Conservation (phyloP, 805 yeast genomes). For the Sugiyamaella floridensis region DNA sequence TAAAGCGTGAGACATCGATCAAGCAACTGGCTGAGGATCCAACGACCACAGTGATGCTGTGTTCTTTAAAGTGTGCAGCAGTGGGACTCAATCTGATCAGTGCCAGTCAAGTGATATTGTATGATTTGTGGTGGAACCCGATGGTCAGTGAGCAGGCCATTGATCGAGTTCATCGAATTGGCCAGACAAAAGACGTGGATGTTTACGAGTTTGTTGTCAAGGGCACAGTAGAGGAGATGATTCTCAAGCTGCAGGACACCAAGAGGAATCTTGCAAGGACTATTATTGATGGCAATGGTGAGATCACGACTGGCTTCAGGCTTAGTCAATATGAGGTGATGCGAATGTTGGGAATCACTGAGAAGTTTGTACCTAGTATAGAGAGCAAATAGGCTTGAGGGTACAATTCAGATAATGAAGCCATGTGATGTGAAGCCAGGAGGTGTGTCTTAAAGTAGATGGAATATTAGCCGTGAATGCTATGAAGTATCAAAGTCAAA, state of each 20-base stretch:
- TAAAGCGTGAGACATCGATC: constrained; percentile 29
- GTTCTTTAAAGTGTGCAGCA: constrained; percentile 41
- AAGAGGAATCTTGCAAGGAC: constrained; percentile 33
- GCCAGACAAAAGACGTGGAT: constrained; percentile 39
- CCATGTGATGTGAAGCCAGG: too few species aligned
- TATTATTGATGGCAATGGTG: constrained; percentile 21
- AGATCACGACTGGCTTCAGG: not conserved
- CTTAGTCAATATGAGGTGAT: not conserved
- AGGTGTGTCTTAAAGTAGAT: too few species aligned
- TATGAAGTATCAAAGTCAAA: too few species aligned
- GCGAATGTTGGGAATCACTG: not conserved
- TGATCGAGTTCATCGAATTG: constrained; percentile 45
- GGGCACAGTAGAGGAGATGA: constrained; percentile 38
- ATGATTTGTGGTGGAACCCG: constrained; percentile 49
- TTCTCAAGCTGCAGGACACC: constrained; percentile 31
- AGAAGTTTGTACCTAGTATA: not conserved
- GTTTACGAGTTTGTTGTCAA: constrained; percentile 37
- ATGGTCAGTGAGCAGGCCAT: constrained; percentile 46
- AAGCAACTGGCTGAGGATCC: constrained; percentile 27
- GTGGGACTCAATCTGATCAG: constrained; percentile 39
- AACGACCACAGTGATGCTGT: constrained; percentile 30
- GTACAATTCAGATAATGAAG: too few species aligned
- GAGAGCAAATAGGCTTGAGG: not conserved
- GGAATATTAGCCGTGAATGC: too few species aligned
- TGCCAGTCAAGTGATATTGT: constrained; percentile 38